Evolutionary conservation across 1,284 basidiomycete genomes (phyloP).

Genomic region (Phellinidium pouzarii): DNA sequence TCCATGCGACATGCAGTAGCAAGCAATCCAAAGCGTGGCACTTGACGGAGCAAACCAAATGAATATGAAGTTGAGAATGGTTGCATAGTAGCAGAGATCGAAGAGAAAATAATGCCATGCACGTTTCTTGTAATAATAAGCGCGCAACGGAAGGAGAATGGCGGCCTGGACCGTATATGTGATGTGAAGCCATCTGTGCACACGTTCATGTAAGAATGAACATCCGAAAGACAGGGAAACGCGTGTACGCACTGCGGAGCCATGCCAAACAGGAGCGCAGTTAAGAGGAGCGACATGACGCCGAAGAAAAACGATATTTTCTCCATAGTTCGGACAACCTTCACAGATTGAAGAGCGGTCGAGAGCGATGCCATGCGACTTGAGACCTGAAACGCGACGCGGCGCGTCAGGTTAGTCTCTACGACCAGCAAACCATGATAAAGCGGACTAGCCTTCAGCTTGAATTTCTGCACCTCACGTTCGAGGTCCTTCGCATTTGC

Average conservation of each 20-base stretch:
- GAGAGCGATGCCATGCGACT: conserved; percentile 65
- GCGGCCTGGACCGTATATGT: conserved; percentile 69
- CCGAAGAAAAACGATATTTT: conserved; percentile 90
- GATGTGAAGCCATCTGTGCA: conserved; percentile 65
- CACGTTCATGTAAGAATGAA: background rate
- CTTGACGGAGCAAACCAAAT: conserved; percentile 79
- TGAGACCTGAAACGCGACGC: conserved; percentile 49
- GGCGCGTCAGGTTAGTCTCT: background rate
- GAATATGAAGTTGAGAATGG: conserved; percentile 82
- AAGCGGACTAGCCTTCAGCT: conserved; percentile 42
- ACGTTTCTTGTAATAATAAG: conserved; percentile 80
- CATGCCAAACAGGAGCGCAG: conserved; percentile 77
- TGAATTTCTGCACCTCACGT: conserved; percentile 78
- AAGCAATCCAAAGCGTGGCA: conserved; percentile 73
- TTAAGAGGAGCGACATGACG: conserved; percentile 80
- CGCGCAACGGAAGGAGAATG: conserved; percentile 76
- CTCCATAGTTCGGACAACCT: conserved; percentile 85
- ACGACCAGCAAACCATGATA: conserved; percentile 3
- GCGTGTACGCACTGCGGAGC: conserved; percentile 67
- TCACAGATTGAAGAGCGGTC: conserved; percentile 82
- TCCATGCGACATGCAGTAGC: conserved; percentile 84
- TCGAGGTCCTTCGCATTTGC: conserved; percentile 75
- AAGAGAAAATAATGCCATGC: conserved; percentile 93
- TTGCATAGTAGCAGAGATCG: conserved; percentile 87
- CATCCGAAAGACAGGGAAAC: conserved; percentile 24